Base-by-base conservation (phyloP, 352 stramenopile genomes). In the Pilasporangium apinafurcum region DNA sequence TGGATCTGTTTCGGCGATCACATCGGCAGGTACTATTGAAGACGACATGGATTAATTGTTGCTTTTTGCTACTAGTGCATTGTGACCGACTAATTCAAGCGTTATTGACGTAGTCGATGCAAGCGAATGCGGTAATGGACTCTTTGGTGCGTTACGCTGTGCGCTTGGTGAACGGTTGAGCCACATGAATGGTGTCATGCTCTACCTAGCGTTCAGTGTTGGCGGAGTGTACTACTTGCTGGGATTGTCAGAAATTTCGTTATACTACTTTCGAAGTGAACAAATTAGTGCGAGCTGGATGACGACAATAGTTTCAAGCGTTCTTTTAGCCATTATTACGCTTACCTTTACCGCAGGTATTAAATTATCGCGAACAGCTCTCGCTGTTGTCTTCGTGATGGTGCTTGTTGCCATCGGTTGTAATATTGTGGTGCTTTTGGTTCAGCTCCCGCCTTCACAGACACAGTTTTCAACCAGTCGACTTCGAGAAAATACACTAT, bases 211-310 rank as follows among this genome's bases (percentile, higher is more conserved):
- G 31, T 77, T 74, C 18, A 44, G 49, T 4, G 24, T 73, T 4
- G 62, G 53, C 0, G 61, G 56, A 2, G 62, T 62, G n/a, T 81
- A 68, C 48, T 75, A 76, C 26, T 35, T 77, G 25, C 46, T 81
- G 10, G 65, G 62, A 4, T 73, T 81, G 48, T 57, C 62, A 6
- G 68, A 81, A 38, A 64, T 81, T 31, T 61, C 53, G 24, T 37
- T 74, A 45, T 69, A 68, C 41, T 70, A 72, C 40, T 44, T 71
- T 17, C n/a, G n/a, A n/a, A n/a, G n/a, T n/a, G n/a, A n/a, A n/a
- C 49, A 47, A 14, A 37, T 74, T 5, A 44, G 46, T 1, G 35
- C 31, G 3, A 75, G 65, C 12, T 71, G 62, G 52, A 24, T 65
- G 2, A 65, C 59, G 1, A 41, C 69, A 1, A 24, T 51, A 5